A percentile compares a stretch with the other conserved stretches of the same genome.
Conservation (phyloP, 805 yeast species). For the Nakazawaea laoshanensis region DNA sequence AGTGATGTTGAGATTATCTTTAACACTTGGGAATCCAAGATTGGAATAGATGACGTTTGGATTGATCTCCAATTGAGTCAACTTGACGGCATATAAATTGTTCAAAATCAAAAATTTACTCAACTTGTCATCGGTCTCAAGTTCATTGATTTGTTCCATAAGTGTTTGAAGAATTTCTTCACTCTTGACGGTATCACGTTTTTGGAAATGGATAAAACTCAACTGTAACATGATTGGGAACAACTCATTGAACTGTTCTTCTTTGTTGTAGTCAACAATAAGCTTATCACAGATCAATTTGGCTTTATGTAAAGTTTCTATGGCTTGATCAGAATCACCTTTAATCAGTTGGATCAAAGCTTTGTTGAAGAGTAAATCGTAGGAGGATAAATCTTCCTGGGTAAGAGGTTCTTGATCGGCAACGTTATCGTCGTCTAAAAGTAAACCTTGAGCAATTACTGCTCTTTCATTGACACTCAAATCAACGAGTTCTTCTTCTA, state of each 20-base stretch:
- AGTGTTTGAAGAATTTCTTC: constrained; percentile 25
- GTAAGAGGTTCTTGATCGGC: constrained; percentile 10
- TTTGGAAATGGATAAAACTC: constrained; percentile 40
- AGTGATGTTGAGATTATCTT: constrained; percentile 24
- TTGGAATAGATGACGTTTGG: constrained; percentile 21
- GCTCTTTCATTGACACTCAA: constrained; percentile 61
- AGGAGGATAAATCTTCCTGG: constrained; percentile 21
- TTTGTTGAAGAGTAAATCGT: constrained; percentile 54
- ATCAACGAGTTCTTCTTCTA: constrained; percentile 40
- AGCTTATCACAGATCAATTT: constrained; percentile 28
- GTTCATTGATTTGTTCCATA: constrained; percentile 16
- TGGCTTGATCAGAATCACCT: constrained; percentile 29
- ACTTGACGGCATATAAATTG: constrained; percentile 29
- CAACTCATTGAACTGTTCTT: constrained; percentile 42
- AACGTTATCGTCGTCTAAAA: constrained; percentile 13
- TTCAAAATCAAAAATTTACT: constrained; percentile 33
- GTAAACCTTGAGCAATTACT: constrained; percentile 40
- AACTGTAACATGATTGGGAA: constrained; percentile 54
- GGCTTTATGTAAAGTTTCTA: constrained; percentile 38
- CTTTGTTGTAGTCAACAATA: constrained; percentile 30
- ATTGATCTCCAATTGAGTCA: constrained; percentile 8
- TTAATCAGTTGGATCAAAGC: constrained; percentile 41
- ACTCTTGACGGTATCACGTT: constrained; percentile 27
- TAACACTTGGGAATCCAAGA: constrained; percentile 20
- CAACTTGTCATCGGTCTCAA: constrained; percentile 27